A percentile compares a stretch with the other conserved stretches of the same genome.
phyloP scores from a whole-genome alignment of 331 rosid genomes.

The Pyrus hybrid region DNA sequence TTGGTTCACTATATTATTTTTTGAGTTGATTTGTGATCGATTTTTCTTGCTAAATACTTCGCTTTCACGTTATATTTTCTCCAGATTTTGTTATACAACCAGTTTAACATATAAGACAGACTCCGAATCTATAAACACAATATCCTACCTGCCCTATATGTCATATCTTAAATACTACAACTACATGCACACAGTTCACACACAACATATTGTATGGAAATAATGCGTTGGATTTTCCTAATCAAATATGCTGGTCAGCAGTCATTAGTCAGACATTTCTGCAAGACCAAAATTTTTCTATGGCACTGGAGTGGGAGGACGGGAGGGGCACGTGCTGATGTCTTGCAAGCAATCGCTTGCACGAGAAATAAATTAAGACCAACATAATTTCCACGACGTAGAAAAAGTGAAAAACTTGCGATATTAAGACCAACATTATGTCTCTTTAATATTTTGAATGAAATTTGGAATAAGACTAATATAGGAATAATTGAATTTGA shows the following conservation, averaged over 20 bases:
- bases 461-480: not conserved
- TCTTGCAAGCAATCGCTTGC: not conserved
- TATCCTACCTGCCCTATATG: constrained; percentile 6
- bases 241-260: not conserved
- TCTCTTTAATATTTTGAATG: not conserved
- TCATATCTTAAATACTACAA: not conserved
- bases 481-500: too few species aligned
- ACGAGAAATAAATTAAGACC: not conserved
- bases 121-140: not conserved
- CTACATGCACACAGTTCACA: not conserved
- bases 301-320: not conserved
- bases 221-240: not conserved
- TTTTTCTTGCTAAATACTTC: constrained; percentile 4
- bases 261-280: not conserved
- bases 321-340: not conserved
- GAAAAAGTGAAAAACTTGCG: not conserved
- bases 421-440: not conserved
- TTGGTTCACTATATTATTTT: not conserved
- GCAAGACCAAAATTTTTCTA: not conserved
- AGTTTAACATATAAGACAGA: not conserved
- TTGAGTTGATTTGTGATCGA: not conserved
- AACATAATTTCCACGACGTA: not conserved
- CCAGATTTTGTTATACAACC: constrained; percentile 4
- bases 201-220: not conserved
- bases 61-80: constrained; percentile 33